Percentiles rank a stretch among this genome's conserved stretches.
These are phyloP conservation scores for Pseudogymnoascus sp. DNA, from an alignment of 2,329 filamentous ascomycete species.

Conservation along the genomic window DNA sequence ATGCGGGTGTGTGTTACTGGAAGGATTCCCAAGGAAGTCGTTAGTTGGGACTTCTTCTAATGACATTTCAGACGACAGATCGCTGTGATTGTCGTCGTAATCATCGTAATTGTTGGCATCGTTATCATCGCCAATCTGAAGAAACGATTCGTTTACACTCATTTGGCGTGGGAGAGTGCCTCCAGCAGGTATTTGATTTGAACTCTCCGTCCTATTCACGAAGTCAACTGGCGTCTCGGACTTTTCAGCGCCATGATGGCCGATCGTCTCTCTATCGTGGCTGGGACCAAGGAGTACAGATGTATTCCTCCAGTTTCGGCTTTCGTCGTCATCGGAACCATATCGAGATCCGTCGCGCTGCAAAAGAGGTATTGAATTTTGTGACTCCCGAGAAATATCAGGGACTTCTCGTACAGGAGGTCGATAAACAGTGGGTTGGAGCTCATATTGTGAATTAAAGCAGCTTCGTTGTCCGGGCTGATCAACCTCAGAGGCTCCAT, in stretches of 20 bases:
- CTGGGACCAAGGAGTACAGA: conserved; percentile 49
- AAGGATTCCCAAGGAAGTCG: conserved; percentile 27
- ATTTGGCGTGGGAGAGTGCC: conserved; percentile 19
- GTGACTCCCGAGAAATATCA: conserved; percentile 64
- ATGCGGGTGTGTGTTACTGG: conserved; percentile 31
- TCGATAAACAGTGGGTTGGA: conserved; percentile 27
- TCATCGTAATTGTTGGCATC: conserved; percentile 16
- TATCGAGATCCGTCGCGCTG: conserved; percentile 58
- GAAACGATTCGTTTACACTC: conserved; percentile 32
- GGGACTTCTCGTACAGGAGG: conserved; percentile 41
- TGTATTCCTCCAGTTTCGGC: conserved; percentile 47
- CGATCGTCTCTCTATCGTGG: conserved; percentile 28
- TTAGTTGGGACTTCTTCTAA: conserved; percentile 38
- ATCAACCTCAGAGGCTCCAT: conserved; percentile 24
- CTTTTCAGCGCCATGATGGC: conserved; percentile 24
- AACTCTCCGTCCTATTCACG: conserved; percentile 47
- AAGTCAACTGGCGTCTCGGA: conserved; percentile 48
- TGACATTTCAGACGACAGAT: conserved; percentile 59
- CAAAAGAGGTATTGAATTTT: conserved; percentile 69
- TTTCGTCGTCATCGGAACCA: conserved; percentile 36
- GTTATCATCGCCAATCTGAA: conserved; percentile 20
- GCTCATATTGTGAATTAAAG: conserved; percentile 18
- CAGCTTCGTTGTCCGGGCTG: conserved; percentile 14
- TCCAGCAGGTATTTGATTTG: conserved; percentile 28
- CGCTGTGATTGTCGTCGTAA: conserved; percentile 38